A percentile compares a stretch with the other conserved stretches of the same genome.
Evolutionary conservation across 2,329 filamentous ascomycete species (phyloP).

Genomic region (Scorias spongiosa): DNA sequence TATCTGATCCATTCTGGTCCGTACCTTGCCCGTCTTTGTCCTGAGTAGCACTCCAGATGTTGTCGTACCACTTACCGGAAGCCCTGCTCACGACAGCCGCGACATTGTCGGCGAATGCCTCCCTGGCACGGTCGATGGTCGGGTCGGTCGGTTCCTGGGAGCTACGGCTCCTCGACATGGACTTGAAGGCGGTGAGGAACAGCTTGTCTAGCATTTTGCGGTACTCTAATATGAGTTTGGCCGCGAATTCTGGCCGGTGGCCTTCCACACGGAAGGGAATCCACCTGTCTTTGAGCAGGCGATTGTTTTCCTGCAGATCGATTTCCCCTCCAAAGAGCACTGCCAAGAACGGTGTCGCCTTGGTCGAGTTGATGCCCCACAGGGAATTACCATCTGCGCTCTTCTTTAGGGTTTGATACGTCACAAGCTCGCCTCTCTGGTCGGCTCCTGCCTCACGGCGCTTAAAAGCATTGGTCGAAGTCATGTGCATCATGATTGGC

Average conservation of each 20-base stretch:
- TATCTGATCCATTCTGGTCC: too few species aligned
- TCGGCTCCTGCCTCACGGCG: conserved; percentile 3
- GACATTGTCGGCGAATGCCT: conserved; percentile 9
- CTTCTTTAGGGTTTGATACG: conserved; percentile 4
- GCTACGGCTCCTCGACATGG: conserved; percentile 2
- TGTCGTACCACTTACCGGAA: conserved; percentile 12
- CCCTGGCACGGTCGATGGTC: conserved; percentile 8
- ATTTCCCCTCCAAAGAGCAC: conserved; percentile 18
- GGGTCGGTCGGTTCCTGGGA: neutral
- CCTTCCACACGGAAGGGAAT: conserved; percentile 17
- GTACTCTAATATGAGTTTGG: conserved; percentile 20
- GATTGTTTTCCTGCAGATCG: conserved; percentile 7
- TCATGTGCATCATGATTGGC: conserved; percentile 14
- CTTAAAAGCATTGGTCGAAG: conserved; percentile 11
- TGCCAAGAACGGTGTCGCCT: conserved; percentile 13
- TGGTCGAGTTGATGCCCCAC: conserved; percentile 15
- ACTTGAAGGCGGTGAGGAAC: conserved; percentile 14
- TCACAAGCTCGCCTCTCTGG: conserved; percentile 3
- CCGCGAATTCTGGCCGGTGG: conserved; percentile 6
- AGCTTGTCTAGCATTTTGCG: conserved; percentile 20
- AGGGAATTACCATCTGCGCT: conserved; percentile 7
- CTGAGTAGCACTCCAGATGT: conserved; percentile 1
- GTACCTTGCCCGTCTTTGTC: neutral
- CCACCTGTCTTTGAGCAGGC: conserved; percentile 23
- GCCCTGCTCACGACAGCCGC: conserved; percentile 7